These are phyloP conservation scores for Cyberlindnera japonica DNA, from an alignment of 805 yeast genomes.

Conservation along the genomic window DNA sequence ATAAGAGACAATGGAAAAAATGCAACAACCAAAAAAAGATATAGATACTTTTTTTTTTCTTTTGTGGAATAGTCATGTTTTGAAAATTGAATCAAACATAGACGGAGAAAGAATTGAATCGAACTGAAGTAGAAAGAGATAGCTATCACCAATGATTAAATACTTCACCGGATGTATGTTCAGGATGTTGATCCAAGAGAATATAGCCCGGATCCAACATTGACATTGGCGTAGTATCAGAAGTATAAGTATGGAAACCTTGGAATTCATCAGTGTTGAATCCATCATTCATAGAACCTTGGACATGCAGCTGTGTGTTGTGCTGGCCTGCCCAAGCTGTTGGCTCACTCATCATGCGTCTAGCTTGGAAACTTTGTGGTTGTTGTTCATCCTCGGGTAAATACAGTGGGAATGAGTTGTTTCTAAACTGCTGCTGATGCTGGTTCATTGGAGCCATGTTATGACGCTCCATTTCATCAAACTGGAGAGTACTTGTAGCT, in stretches of 20 bases:
- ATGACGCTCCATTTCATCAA: conserved; percentile 15
- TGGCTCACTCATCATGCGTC: conserved; percentile 20
- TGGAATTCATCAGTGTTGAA: conserved; percentile 23
- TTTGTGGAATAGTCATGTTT: too few species aligned
- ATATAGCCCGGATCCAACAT: conserved; percentile 21
- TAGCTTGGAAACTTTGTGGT: conserved; percentile 11
- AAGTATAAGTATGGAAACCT: conserved; percentile 13
- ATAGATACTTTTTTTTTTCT: too few species aligned
- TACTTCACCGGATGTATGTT: conserved; percentile 13
- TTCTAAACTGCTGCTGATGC: conserved; percentile 16
- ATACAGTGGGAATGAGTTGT: conserved; percentile 12
- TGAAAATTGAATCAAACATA: too few species aligned
- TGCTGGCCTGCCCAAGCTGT: conserved; percentile 7
- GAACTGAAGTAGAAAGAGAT: background rate
- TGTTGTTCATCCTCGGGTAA: conserved; percentile 12
- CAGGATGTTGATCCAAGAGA: conserved; percentile 17
- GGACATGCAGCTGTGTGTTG: conserved; percentile 11
- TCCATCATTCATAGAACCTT: conserved; percentile 11
- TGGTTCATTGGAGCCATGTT: conserved; percentile 17
- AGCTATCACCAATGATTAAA: conserved; percentile 19
- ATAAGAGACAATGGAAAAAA: too few species aligned
- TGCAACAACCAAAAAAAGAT: background rate
- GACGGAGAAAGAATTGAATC: background rate
- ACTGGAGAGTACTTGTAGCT: conserved; percentile 17
- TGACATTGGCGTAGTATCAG: conserved; percentile 12